Conservation (phyloP, 2,329 filamentous ascomycete species). For the Colletotrichum sp. region DNA sequence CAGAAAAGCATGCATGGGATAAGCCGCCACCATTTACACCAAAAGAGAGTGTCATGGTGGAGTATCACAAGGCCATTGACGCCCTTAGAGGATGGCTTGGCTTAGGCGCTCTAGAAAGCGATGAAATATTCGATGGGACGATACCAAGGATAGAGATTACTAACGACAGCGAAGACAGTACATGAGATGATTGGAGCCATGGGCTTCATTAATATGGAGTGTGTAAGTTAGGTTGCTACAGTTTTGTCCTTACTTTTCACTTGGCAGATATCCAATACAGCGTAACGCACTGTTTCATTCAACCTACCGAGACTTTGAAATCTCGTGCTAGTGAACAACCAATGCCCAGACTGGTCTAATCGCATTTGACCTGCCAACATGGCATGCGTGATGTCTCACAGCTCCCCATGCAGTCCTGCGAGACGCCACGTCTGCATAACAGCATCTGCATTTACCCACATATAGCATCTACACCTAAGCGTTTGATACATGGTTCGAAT, state of each 20-base stretch:
- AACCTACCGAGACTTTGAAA: neutral
- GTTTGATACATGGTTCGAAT: neutral
- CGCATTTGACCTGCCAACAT: neutral
- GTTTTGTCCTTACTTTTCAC: neutral
- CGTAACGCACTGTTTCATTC: neutral
- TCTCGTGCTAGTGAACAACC: neutral
- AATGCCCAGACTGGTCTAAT: neutral
- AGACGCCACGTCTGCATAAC: neutral
- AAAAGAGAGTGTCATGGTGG: constrained; percentile 48
- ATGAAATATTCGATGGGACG: neutral
- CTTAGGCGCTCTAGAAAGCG: neutral
- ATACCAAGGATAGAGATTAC: neutral
- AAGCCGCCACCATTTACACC: constrained; percentile 49
- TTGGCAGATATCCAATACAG: neutral
- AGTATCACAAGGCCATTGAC: constrained; percentile 49
- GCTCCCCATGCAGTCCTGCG: neutral
- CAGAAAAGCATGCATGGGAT: constrained; percentile 55
- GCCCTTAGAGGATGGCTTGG: constrained; percentile 44
- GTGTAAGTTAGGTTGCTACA: fast-evolving
- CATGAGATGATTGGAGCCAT: neutral
- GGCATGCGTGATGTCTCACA: neutral
- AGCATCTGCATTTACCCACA: neutral
- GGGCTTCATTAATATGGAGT: neutral
- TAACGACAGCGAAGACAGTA: neutral
- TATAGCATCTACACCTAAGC: neutral